These are phyloP conservation scores for Trichoderma lentiforme DNA, from an alignment of 2,329 filamentous ascomycete genomes.

Conservation along the genomic window DNA sequence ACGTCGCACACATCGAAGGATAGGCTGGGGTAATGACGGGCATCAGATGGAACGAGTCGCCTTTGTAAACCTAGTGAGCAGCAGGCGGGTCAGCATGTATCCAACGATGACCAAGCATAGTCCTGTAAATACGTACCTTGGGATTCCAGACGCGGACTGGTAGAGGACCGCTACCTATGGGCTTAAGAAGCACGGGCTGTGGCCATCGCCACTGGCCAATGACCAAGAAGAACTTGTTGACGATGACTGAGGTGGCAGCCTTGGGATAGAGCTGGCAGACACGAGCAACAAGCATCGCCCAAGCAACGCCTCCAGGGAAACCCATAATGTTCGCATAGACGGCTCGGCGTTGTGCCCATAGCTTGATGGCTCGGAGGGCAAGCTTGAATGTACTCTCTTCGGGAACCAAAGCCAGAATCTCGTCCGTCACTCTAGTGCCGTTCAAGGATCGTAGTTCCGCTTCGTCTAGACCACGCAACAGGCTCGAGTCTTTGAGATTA, in stretches of 20 bases:
- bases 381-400: conserved; percentile 86
- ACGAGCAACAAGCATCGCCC: conserved; percentile 95
- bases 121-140: conserved; percentile 52
- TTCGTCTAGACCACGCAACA: conserved; percentile 83
- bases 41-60: conserved; percentile 87
- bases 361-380: conserved; percentile 86
- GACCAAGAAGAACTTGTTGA: conserved; percentile 91
- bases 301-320: conserved; percentile 93
- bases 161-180: conserved; percentile 76
- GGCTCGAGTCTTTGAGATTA: conserved; percentile 75
- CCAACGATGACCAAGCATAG: background rate
- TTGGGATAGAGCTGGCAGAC: conserved; percentile 96
- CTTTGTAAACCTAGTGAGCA: conserved; percentile 63
- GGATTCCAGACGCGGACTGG: conserved; percentile 94
- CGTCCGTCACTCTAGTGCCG: conserved; percentile 89
- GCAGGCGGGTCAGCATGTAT: conserved; percentile 17
- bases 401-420: conserved; percentile 84
- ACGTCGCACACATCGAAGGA: conserved; percentile 95
- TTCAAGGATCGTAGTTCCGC: conserved; percentile 86
- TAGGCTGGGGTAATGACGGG: conserved; percentile 97
- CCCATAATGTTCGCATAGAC: conserved; percentile 97
- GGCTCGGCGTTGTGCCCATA: conserved; percentile 90
- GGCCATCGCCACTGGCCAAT: conserved; percentile 93
- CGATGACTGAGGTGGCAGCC: conserved; percentile 81
- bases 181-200: conserved; percentile 84